Conservation (phyloP, 2,329 filamentous ascomycete genomes). For the Aspergillus awamori region DNA sequence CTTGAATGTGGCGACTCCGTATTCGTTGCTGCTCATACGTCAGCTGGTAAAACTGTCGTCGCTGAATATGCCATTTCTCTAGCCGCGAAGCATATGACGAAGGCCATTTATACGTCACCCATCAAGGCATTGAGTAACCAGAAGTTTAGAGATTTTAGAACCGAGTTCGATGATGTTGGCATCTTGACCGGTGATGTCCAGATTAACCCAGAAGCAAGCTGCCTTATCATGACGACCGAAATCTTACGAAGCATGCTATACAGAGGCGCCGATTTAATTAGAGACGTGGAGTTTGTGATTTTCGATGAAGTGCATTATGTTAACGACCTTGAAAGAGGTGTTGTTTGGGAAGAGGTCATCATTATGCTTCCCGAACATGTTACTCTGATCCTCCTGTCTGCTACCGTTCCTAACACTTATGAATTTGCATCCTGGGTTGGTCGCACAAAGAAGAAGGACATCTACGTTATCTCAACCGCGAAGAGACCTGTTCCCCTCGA, state of each 20-base stretch:
- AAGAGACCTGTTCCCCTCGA: slow-evolving; percentile 94
- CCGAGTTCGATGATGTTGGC: slow-evolving; percentile 90
- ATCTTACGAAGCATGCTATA: slow-evolving; percentile 98
- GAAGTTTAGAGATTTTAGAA: slow-evolving; percentile 93
- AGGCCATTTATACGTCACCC: slow-evolving; percentile 97
- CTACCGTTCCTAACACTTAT: slow-evolving; percentile 94
- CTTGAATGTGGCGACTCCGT: slow-evolving; percentile 95
- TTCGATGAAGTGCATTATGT: slow-evolving; percentile 99
- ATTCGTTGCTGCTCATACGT: slow-evolving; percentile 96
- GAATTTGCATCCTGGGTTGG: slow-evolving; percentile 99
- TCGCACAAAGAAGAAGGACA: slow-evolving; percentile 96
- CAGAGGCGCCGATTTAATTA: slow-evolving; percentile 88
- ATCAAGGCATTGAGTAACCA: slow-evolving; percentile 99
- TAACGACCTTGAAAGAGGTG: slow-evolving; percentile 91
- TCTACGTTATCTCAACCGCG: slow-evolving; percentile 96
- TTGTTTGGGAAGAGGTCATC: slow-evolving; percentile 99
- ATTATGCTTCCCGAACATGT: slow-evolving; percentile 99
- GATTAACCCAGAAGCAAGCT: slow-evolving; percentile 95
- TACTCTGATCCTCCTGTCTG: slow-evolving; percentile 89
- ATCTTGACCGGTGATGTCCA: slow-evolving; percentile 97
- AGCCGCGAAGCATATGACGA: slow-evolving; percentile 98
- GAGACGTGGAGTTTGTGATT: slow-evolving; percentile 97
- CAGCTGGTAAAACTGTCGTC: slow-evolving; percentile 96
- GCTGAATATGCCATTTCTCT: slow-evolving; percentile 97
- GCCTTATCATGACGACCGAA: slow-evolving; percentile 98